Evolutionary conservation across 176 grass and related monocot species (phyloP).

Genomic region (Metroxylon sagu): DNA sequence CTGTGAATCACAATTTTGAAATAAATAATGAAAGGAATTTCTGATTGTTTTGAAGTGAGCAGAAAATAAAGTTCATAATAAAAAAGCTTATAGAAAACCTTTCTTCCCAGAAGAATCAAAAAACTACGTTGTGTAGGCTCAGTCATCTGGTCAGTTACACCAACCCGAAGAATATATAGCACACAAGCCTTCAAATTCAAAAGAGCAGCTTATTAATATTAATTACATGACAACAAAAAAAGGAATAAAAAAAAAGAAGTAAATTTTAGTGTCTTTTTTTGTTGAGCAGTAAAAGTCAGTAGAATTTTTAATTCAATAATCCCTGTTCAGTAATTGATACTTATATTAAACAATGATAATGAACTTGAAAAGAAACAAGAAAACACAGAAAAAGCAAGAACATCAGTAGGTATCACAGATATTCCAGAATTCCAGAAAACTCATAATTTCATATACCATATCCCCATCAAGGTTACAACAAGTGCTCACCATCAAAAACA

Average conservation of each 20-base stretch:
- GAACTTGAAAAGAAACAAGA: no score
- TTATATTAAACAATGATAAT: no score
- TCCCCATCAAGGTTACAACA: no score
- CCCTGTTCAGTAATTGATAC: no score
- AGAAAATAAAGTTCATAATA: neutral
- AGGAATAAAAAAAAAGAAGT: neutral
- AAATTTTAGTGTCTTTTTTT: slow-evolving; percentile 6
- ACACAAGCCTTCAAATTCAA: slow-evolving; percentile 71
- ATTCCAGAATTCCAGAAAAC: no score
- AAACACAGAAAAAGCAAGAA: no score
- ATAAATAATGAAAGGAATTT: slow-evolving; percentile 4
- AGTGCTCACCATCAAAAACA: no score
- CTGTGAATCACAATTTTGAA: slow-evolving; percentile 27
- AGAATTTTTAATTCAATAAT: no score
- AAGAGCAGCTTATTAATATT: slow-evolving; percentile 23
- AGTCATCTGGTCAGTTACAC: slow-evolving; percentile 84
- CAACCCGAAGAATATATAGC: slow-evolving; percentile 85
- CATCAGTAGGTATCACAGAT: no score
- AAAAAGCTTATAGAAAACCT: slow-evolving; percentile 42
- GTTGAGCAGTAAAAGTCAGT: no score
- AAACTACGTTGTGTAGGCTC: slow-evolving; percentile 71
- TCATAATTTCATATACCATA: no score
- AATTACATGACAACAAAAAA: no score
- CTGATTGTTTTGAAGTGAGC: slow-evolving; percentile 4
- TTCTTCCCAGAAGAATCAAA: slow-evolving; percentile 84